Evolutionary conservation across 108 stramenopile genomes (phyloP), one percentile per base, ranked within the genome.

Genomic region (Cyclostephanos invisitatus): DNA sequence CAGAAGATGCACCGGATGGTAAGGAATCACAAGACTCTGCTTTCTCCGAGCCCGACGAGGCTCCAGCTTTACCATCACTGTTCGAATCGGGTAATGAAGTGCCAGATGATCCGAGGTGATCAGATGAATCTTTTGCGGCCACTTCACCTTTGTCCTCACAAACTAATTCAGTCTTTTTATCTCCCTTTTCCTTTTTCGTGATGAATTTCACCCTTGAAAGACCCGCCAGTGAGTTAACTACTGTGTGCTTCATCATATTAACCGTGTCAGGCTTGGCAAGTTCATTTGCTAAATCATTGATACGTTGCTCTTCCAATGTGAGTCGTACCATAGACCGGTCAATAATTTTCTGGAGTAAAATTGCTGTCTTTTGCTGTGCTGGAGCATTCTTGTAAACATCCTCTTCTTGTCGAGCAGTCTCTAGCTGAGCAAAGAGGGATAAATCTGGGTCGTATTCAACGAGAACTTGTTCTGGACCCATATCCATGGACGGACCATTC

Each of bases 371-470:
- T 62, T 89, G 84, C 8, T 78, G 62, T 7, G 86, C 85, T 7
- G 87, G 64, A 44, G 84, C 82, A 61, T 84, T 90, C 61, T 63
- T 72, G 60, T 75, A 85, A 51, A 70, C 69, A 62, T 83, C 74
- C 67, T 87, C 86, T 46, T 83, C 82, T 63, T 79, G 77, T 63
- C 75, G 75, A 25, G 89, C 56, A 36, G 40, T 68, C 73, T 95
- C 94, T 57, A 95, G 75, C 57, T 89, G 86, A 62, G 84, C 91
- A 74, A 92, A 95, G 14, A 90, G 50, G 6, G 91, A 92, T 4
- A 61, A 46, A 38, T 87, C 85, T 15, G 86, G 84, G 70, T 88
- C 84, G 73, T 91, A 95, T 60, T 91, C 89, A 28, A 83, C 59
- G 0, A 95, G 82, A 35, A 92, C 88, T 10, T 81, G 51, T 8